A percentile compares a stretch with the other conserved stretches of the same genome.
These are phyloP conservation scores for Salinomyces thailandicus DNA, from an alignment of 2,329 filamentous ascomycete genomes.

Conservation along the genomic window DNA sequence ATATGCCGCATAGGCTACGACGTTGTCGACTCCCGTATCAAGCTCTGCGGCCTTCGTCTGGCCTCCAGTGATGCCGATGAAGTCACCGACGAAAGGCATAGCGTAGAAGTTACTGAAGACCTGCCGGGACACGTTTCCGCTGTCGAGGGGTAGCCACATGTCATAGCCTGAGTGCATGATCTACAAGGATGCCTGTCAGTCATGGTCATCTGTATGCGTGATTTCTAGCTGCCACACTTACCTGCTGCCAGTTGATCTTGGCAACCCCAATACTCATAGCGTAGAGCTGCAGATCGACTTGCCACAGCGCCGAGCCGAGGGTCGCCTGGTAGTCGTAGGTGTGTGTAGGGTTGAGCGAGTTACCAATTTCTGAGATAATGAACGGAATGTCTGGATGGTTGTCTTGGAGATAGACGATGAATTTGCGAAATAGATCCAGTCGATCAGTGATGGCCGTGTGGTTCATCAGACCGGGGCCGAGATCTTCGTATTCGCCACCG, in stretches of 20 bases:
- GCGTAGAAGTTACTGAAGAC: conserved; percentile 4
- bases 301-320: conserved; percentile 1
- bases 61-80: conserved; percentile 1
- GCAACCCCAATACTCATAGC: conserved; percentile 2
- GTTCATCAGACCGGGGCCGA: conserved; percentile 1
- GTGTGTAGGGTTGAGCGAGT: conserved; percentile 1
- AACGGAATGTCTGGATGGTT: conserved; percentile 3
- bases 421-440: neutral
- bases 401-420: conserved; percentile 1
- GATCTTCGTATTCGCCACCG: neutral
- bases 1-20: conserved; percentile 2
- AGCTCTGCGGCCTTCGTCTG: conserved; percentile 1
- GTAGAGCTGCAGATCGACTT: conserved; percentile 1
- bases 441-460: neutral
- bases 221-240: neutral
- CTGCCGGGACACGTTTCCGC: neutral
- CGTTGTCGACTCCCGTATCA: conserved; percentile 1
- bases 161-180: conserved; percentile 4
- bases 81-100: conserved; percentile 4
- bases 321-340: conserved; percentile 3
- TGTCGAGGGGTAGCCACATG: conserved; percentile 4
- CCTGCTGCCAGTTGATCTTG: conserved; percentile 3
- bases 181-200: neutral
- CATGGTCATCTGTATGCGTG: neutral
- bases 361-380: conserved; percentile 2